Evolutionary conservation across 2,329 filamentous ascomycete genomes (phyloP).

Genomic region (Mollisia scopiformis): DNA sequence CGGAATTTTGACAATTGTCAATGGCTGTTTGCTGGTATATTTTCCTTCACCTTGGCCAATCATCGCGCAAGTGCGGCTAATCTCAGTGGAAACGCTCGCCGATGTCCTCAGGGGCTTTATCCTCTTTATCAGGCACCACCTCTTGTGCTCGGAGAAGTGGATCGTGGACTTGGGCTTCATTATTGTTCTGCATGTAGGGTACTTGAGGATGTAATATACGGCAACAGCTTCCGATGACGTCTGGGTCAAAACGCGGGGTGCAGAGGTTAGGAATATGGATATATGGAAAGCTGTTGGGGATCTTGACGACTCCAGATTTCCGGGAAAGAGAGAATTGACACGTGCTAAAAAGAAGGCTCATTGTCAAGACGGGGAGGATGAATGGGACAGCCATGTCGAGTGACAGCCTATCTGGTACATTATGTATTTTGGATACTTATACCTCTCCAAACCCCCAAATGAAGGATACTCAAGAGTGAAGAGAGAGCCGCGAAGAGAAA

Average conservation of each 20-base stretch:
- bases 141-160: slow-evolving; percentile 12
- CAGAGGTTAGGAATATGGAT: not conserved
- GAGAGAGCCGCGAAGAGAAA: too few relatives aligned
- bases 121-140: slow-evolving; percentile 20
- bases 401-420: not conserved
- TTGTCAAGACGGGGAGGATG: not conserved
- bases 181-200: not conserved
- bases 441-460: too few relatives aligned
- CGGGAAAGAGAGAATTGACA: not conserved
- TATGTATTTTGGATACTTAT: not conserved
- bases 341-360: not conserved
- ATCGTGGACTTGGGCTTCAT: slow-evolving; percentile 6
- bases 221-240: not conserved
- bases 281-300: not conserved
- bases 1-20: not conserved
- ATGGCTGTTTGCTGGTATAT: slow-evolving; percentile 1
- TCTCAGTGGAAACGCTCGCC: slow-evolving; percentile 15
- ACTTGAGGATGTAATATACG: not conserved
- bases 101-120: slow-evolving; percentile 18
- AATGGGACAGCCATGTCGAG: not conserved
- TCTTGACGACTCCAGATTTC: not conserved
- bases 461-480: too few relatives aligned
- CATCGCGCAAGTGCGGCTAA: slow-evolving; percentile 15
- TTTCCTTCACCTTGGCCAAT: slow-evolving; percentile 14
- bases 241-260: slow-evolving; percentile 2